Conservation (phyloP, 2,329 filamentous ascomycete species). For the Penicillium sp. region DNA sequence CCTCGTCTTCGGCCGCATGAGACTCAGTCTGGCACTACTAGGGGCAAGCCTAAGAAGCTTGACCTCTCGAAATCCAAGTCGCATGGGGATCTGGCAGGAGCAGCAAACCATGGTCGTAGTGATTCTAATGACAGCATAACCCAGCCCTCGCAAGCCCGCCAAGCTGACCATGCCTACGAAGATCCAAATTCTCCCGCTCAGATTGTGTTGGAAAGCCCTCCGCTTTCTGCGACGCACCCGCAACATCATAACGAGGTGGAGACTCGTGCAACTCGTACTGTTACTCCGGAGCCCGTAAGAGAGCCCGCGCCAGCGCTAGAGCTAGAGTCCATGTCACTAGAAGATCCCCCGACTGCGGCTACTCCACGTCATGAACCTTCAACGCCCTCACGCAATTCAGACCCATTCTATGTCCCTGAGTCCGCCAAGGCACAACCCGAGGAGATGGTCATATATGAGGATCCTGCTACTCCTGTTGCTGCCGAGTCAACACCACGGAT, state of each 20-base stretch:
- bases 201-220: conserved; percentile 22
- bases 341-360: conserved; percentile 6
- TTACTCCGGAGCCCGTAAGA: conserved; percentile 11
- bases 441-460: conserved; percentile 28
- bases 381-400: conserved; percentile 8
- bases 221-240: conserved; percentile 16
- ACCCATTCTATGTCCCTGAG: conserved; percentile 8
- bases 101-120: conserved; percentile 28
- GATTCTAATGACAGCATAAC: conserved; percentile 24
- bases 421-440: conserved; percentile 16
- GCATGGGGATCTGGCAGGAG: conserved; percentile 30
- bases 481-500: conserved; percentile 4
- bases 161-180: conserved; percentile 47
- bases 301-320: conserved; percentile 7
- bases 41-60: conserved; percentile 34
- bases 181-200: conserved; percentile 47
- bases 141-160: conserved; percentile 7
- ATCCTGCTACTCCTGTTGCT: conserved; percentile 21
- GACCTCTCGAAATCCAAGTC: conserved; percentile 33
- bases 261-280: conserved; percentile 1
- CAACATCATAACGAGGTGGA: conserved; percentile 1
- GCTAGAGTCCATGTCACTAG: conserved; percentile 2
- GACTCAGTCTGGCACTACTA: conserved; percentile 29
- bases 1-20: conserved; percentile 38
- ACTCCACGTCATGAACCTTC: conserved; percentile 2